Percentiles rank a stretch among this genome's conserved stretches.
Evolutionary conservation across 2,329 filamentous ascomycete genomes (phyloP).

Genomic region (Penicillium sp.): DNA sequence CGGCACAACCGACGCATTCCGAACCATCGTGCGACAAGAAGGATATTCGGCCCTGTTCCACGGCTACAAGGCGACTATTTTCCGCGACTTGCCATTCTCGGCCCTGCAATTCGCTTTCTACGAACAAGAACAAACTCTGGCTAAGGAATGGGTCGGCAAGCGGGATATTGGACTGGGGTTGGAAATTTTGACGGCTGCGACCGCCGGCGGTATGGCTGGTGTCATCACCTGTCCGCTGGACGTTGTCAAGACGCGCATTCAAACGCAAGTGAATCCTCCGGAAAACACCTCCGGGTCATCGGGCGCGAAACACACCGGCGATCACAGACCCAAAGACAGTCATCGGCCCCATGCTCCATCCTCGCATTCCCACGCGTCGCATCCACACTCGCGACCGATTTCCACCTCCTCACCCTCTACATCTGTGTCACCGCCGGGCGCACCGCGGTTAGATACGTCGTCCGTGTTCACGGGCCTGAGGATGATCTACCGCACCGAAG

Average conservation of each 20-base stretch:
- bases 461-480: conserved; percentile 80
- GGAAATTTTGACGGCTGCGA: conserved; percentile 85
- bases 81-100: conserved; percentile 91
- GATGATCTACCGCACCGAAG: conserved; percentile 88
- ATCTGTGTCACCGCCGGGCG: conserved; percentile 73
- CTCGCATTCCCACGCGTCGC: conserved; percentile 28
- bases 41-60: conserved; percentile 85
- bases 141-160: conserved; percentile 72
- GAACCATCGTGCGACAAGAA: conserved; percentile 79
- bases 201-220: conserved; percentile 87
- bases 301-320: conserved; percentile 27
- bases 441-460: conserved; percentile 79
- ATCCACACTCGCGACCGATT: conserved; percentile 66
- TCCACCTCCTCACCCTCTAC: conserved; percentile 89
- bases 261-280: conserved; percentile 74
- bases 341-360: conserved; percentile 26
- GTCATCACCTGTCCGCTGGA: conserved; percentile 94
- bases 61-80: conserved; percentile 95
- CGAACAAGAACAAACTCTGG: conserved; percentile 84
- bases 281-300: conserved; percentile 30
- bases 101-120: conserved; percentile 98
- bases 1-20: conserved; percentile 76
- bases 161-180: conserved; percentile 80
- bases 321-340: conserved; percentile 30
- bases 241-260: conserved; percentile 93